Conservation (phyloP, 2,329 filamentous ascomycete species). For the Colletotrichum trifolii region DNA sequence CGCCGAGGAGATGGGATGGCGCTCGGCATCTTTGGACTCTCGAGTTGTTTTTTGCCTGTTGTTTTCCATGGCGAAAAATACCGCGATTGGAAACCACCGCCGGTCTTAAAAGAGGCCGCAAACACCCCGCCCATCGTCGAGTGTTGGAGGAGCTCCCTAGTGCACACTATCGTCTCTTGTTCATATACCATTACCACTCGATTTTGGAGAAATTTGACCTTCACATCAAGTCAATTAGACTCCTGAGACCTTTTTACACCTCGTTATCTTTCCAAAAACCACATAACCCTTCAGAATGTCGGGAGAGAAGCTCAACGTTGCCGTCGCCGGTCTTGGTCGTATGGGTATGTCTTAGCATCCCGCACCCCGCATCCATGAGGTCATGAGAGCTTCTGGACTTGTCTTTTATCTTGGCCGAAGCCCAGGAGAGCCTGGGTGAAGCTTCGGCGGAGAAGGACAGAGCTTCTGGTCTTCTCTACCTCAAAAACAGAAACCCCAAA, state of each 20-base stretch:
- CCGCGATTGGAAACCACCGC: conserved; percentile 9
- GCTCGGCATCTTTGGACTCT: conserved; percentile 12
- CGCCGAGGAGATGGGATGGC: conserved; percentile 14
- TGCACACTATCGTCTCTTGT: background rate
- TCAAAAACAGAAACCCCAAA: background rate
- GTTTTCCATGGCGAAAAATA: background rate
- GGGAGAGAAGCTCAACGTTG: conserved; percentile 52
- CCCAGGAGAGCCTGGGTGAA: too few species aligned
- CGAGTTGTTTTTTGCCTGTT: conserved; percentile 5
- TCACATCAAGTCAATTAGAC: background rate
- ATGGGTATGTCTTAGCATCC: conserved; percentile 50
- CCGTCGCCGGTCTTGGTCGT: conserved; percentile 61
- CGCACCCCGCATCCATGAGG: background rate
- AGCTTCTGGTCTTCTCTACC: background rate
- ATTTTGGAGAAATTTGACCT: background rate
- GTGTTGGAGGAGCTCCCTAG: background rate
- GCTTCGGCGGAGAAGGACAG: background rate
- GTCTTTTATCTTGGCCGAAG: too few species aligned
- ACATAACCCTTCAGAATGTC: background rate
- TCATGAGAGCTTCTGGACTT: background rate
- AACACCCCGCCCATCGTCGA: background rate
- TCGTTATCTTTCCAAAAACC: background rate
- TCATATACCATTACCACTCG: background rate
- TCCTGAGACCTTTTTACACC: background rate
- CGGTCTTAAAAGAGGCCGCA: conserved; percentile 23